A percentile compares a stretch with the other conserved stretches of the same genome.
These are phyloP conservation scores for Globisporangium recalcitrans DNA, from an alignment of 352 stramenopile species.

Conservation along the genomic window DNA sequence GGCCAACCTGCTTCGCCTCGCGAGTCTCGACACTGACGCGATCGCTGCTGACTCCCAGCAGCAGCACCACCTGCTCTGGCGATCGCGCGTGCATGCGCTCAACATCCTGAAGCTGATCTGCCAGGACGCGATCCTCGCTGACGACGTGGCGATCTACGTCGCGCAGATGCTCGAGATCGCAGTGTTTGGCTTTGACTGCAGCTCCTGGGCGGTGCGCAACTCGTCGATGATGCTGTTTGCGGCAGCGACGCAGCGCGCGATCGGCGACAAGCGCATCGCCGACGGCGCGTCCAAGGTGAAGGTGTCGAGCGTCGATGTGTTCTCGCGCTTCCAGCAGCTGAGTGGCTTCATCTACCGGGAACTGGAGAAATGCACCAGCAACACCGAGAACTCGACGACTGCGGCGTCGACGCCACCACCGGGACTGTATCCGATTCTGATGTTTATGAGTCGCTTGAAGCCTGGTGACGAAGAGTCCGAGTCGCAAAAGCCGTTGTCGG, in stretches of 20 bases:
- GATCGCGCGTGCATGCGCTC: slow-evolving; percentile 76
- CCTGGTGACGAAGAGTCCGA: slow-evolving; percentile 50
- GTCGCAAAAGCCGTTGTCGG: slow-evolving; percentile 24
- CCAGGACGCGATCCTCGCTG: slow-evolving; percentile 80
- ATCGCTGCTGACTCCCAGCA: slow-evolving; percentile 25
- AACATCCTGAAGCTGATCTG: slow-evolving; percentile 91
- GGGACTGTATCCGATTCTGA: slow-evolving; percentile 67
- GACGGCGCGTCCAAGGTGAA: slow-evolving; percentile 59
- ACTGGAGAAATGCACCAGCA: slow-evolving; percentile 36
- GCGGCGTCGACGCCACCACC: slow-evolving; percentile 25
- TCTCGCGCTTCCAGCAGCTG: slow-evolving; percentile 74
- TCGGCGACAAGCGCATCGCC: slow-evolving; percentile 81
- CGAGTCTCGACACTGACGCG: slow-evolving; percentile 49
- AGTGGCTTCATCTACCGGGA: slow-evolving; percentile 54
- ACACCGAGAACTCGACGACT: slow-evolving; percentile 13
- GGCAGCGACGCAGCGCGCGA: slow-evolving; percentile 66
- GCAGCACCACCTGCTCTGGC: slow-evolving; percentile 57
- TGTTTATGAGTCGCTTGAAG: slow-evolving; percentile 75
- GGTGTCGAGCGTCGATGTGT: slow-evolving; percentile 67
- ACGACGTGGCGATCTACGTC: slow-evolving; percentile 82
- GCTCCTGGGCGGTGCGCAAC: slow-evolving; percentile 86
- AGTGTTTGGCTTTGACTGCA: slow-evolving; percentile 80
- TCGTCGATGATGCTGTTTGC: slow-evolving; percentile 91
- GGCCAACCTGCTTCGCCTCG: slow-evolving; percentile 58
- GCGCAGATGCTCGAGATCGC: slow-evolving; percentile 80